Base-by-base conservation (phyloP, 2,329 filamentous ascomycete genomes). In the Pseudocercospora fijiensis region DNA sequence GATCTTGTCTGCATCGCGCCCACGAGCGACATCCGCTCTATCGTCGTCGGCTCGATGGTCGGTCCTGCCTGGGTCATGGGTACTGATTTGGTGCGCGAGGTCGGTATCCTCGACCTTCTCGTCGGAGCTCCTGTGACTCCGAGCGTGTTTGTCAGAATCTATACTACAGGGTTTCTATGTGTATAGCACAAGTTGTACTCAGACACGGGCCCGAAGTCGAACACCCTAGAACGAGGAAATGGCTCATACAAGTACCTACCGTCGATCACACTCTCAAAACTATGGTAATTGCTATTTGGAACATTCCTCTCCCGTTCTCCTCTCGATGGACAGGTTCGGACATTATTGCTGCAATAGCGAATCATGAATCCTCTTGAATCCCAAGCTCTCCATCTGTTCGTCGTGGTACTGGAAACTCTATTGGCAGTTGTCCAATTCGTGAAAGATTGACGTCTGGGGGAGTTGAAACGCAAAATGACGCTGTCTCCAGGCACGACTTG, bases 1-100 rank as follows among this genome's bases (percentile, higher is more conserved):
- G 47, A 68, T 65, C 49, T 68, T 66, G 55, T 68, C 64, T 8
- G 67, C 57, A 47, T 69, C 66, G 16, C 67, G 60, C 16, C 69
- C 69, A 30, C 61, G 61, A 26, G 69, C 69, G 26, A 62, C 65
- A 4, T 70, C 67, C 28, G 65, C 65, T 63, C 68, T 47, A 26
- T 70, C 68, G 51, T 70, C 68, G 45, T 64, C 57, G 1, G 33
- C 67, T 30, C 68, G 67, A 33, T 70, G 68, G 18, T 70, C 67
- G 26, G 2, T 6, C 10, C 20, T 56, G 16, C 27, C 27, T 4
- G 52, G 26, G 4, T 33, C 18, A 22, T 56, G 22, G 11, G 52
- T 56, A 1, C 27, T 37, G n/a, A 56, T 13, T 56, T 28, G 52
- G 8, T 56, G 20, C n/a, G 37, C 37, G 37, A 41, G 16, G 5